Percentiles rank a stretch among this genome's conserved stretches.
phyloP scores from a whole-genome alignment of 73 alveolate species.

The Stentor roeselii region DNA sequence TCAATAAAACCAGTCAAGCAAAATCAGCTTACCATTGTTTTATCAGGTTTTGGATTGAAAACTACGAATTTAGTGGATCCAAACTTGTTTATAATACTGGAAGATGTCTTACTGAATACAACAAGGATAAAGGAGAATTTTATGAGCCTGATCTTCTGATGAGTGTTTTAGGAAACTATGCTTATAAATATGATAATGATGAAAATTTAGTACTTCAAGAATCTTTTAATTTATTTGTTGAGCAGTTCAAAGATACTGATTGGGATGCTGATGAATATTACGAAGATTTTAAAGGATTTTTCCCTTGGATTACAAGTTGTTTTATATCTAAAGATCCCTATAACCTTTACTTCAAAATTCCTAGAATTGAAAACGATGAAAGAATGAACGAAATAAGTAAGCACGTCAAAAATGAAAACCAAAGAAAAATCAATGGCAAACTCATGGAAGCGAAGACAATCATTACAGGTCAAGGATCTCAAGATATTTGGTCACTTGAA shows the following conservation, averaged over 20 bases:
- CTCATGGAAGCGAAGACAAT: background rate
- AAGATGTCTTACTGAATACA: background rate
- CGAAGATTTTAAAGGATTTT: background rate
- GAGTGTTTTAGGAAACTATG: background rate
- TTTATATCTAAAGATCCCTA: background rate
- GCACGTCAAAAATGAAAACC: background rate
- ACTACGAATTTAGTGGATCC: background rate
- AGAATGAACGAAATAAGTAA: background rate
- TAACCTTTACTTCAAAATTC: background rate
- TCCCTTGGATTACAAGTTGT: background rate
- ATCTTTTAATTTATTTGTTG: too few species aligned
- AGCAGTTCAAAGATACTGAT: background rate
- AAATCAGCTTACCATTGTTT: background rate
- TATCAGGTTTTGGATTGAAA: background rate
- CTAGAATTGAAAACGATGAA: background rate
- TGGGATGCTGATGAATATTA: background rate
- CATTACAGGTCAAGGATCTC: background rate
- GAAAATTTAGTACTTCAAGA: background rate
- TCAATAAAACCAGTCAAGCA: background rate
- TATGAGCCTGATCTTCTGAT: background rate
- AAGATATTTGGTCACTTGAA: background rate
- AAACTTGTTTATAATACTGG: conserved; percentile 19
- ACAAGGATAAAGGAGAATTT: background rate
- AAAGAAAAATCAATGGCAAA: background rate
- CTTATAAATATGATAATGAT: background rate